phyloP scores from a whole-genome alignment of 129 eudicot species.

The Cynara cardunculus region DNA sequence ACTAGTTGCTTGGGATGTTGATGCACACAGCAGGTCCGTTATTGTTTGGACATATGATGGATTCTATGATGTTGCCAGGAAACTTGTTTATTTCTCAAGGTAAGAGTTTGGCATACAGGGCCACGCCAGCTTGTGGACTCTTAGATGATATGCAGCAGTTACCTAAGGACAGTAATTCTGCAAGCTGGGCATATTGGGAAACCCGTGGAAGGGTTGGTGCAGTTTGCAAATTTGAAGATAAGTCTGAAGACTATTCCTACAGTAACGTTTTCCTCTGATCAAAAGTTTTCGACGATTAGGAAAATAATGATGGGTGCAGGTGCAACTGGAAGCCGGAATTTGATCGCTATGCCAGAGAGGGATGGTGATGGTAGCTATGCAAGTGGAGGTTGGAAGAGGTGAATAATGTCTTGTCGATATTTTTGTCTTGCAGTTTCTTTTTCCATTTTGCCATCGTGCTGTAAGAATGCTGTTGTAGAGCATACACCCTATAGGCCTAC shows the following conservation, averaged over 20 bases:
- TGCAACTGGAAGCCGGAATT: slow-evolving; percentile 33
- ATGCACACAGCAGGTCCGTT: background rate
- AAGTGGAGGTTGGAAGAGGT: slow-evolving; percentile 92
- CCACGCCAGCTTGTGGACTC: slow-evolving; percentile 18
- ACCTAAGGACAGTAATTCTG: slow-evolving; percentile 43
- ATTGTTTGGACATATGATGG: background rate
- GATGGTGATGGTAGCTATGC: slow-evolving; percentile 61
- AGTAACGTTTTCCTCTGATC: slow-evolving; percentile 27
- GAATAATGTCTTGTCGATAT: slow-evolving; percentile 24
- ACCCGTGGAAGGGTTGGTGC: slow-evolving; percentile 23
- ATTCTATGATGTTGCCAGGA: slow-evolving; percentile 9
- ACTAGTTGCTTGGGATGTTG: background rate
- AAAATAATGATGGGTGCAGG: slow-evolving; percentile 67
- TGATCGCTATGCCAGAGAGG: slow-evolving; percentile 40
- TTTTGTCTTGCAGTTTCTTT: background rate
- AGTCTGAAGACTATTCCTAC: slow-evolving; percentile 29
- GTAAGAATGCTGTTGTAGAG: background rate
- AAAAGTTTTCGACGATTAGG: slow-evolving; percentile 23
- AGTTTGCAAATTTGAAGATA: slow-evolving; percentile 15
- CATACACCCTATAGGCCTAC: background rate
- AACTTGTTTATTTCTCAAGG: slow-evolving; percentile 7
- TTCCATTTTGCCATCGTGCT: background rate
- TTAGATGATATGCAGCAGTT: slow-evolving; percentile 76
- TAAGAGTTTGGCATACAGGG: slow-evolving; percentile 11
- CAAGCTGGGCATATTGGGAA: slow-evolving; percentile 43